phyloP scores from a whole-genome alignment of 768 basidiomycete species.

The Boletus rubroflammeus region DNA sequence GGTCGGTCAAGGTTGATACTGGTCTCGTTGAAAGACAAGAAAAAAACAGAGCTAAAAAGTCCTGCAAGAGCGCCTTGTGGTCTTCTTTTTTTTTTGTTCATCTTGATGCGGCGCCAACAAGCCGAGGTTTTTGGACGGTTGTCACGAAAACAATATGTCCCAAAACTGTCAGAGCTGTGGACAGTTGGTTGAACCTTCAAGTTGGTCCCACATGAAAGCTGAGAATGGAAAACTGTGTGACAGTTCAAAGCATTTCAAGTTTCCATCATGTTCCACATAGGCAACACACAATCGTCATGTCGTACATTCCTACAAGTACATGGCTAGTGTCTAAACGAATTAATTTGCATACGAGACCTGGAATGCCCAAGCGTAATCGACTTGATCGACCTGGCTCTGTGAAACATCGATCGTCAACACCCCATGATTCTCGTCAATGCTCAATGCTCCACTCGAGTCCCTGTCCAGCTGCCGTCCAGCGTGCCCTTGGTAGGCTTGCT shows the following conservation, averaged over 20 bases:
- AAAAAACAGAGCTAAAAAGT: not conserved
- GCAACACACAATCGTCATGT: no score
- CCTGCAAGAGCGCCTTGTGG: not conserved
- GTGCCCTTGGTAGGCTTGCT: constrained; percentile 30
- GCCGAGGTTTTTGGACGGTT: not conserved
- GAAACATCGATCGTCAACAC: constrained; percentile 30
- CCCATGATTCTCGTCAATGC: constrained; percentile 28
- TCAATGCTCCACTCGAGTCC: constrained; percentile 33
- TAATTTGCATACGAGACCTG: constrained; percentile 32
- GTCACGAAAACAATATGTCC: constrained; percentile 5
- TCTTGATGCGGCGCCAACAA: constrained; percentile 1
- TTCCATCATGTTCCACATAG: no score
- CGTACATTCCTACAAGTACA: not conserved
- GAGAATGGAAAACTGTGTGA: not conserved
- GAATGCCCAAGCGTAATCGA: constrained; percentile 42
- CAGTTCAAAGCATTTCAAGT: not conserved
- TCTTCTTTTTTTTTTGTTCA: not conserved
- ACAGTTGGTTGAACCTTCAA: no score
- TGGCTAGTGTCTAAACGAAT: not conserved
- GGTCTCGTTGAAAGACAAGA: no score
- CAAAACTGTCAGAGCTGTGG: constrained; percentile 4
- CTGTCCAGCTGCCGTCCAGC: not conserved
- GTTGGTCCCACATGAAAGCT: not conserved
- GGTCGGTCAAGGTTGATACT: not conserved
- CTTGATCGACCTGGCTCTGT: constrained; percentile 19